Conservation (phyloP, 2,329 filamentous ascomycete species). For the Cercospora sp. region DNA sequence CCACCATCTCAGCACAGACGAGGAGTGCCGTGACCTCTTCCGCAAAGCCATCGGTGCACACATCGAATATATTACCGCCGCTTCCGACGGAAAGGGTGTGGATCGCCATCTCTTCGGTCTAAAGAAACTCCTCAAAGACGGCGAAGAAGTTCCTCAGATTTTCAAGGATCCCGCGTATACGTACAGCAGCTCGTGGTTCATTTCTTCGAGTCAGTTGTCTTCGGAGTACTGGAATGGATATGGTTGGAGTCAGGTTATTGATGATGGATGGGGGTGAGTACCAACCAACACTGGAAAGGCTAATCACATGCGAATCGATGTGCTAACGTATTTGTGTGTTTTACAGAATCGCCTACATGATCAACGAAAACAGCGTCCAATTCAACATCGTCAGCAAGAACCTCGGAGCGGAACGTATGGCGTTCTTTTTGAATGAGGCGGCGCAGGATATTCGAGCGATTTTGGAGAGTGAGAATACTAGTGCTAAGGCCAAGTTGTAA, state of each 20-base stretch:
- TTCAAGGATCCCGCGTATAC: conserved; percentile 83
- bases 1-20: conserved; percentile 64
- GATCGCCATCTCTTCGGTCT: conserved; percentile 97
- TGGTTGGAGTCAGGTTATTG: conserved; percentile 96
- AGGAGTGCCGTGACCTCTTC: conserved; percentile 72
- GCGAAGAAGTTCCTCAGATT: conserved; percentile 77
- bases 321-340: too few species aligned
- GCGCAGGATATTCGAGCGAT: conserved; percentile 86
- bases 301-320: too few species aligned
- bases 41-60: conserved; percentile 78
- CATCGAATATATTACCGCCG: conserved; percentile 85
- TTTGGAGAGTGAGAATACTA: conserved; percentile 64
- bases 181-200: conserved; percentile 86
- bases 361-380: conserved; percentile 98
- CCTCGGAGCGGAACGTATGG: conserved; percentile 88
- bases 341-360: conserved; percentile 87
- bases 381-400: conserved; percentile 98
- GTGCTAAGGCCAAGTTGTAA: conserved; percentile 15
- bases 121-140: conserved; percentile 81
- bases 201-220: conserved; percentile 85
- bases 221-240: conserved; percentile 99
- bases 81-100: conserved; percentile 88
- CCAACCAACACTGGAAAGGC: too few species aligned
- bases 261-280: conserved; percentile 75
- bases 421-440: conserved; percentile 92